Evolutionary conservation across 169 alveolate species (phyloP).

Genomic region (Fabrea salina): DNA sequence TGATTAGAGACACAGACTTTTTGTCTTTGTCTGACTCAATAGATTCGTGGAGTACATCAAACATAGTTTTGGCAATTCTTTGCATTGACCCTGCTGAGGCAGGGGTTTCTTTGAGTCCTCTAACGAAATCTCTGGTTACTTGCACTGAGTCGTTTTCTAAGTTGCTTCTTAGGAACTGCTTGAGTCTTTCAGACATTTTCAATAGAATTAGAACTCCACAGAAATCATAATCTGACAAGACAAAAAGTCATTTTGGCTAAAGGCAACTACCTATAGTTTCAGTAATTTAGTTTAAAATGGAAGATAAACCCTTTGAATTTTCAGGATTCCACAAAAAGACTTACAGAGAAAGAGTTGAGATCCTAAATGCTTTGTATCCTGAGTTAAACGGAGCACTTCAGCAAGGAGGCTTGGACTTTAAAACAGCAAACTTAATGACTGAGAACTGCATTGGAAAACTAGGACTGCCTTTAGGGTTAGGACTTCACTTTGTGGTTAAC

Average conservation of each 20-base stretch:
- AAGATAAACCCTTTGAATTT: too few relatives aligned
- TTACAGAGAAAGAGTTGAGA: slow-evolving; percentile 2
- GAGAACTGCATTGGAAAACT: slow-evolving; percentile 83
- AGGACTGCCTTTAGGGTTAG: slow-evolving; percentile 80
- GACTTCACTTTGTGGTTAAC: slow-evolving; percentile 77
- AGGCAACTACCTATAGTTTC: too few relatives aligned
- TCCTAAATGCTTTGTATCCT: slow-evolving; percentile 6
- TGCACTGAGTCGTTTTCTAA: not conserved
- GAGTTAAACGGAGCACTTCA: slow-evolving; percentile 18
- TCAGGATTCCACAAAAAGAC: slow-evolving; percentile 32
- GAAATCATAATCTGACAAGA: too few relatives aligned
- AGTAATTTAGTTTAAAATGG: too few relatives aligned
- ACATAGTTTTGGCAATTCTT: not conserved
- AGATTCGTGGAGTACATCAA: not conserved
- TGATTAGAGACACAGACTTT: not conserved
- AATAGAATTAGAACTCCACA: not conserved
- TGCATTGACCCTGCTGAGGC: not conserved
- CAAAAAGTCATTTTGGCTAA: too few relatives aligned
- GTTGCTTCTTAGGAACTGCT: not conserved
- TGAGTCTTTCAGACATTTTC: not conserved
- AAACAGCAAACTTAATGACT: slow-evolving; percentile 77
- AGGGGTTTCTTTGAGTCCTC: not conserved
- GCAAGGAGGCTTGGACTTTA: slow-evolving; percentile 72
- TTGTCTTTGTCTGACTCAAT: not conserved
- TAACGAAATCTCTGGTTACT: not conserved